phyloP scores from a whole-genome alignment of 441 rosid species.

The Euphorbia celastroides region DNA sequence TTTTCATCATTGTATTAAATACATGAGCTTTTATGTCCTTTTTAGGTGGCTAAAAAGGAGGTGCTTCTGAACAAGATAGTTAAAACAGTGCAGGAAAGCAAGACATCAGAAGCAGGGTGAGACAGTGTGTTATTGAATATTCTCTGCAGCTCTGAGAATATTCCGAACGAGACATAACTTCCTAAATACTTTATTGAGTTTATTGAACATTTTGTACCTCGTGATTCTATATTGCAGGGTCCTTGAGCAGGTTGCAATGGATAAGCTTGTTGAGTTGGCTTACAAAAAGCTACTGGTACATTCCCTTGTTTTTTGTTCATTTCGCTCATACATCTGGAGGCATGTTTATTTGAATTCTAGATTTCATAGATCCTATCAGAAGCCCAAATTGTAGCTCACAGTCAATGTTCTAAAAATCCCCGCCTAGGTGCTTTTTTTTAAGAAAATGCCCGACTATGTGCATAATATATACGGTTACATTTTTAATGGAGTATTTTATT shows the following conservation, averaged over 20 bases:
- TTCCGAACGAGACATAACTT: background rate
- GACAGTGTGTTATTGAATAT: conserved; percentile 6
- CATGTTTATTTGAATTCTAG: background rate
- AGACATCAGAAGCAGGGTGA: conserved; percentile 34
- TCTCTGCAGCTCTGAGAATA: conserved; percentile 5
- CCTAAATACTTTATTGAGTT: background rate
- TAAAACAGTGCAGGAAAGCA: conserved; percentile 31
- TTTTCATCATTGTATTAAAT: background rate
- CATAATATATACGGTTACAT: too few species aligned
- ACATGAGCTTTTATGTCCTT: conserved; percentile 2
- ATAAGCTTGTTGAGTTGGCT: conserved; percentile 51
- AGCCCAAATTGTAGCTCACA: background rate
- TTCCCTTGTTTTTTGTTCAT: background rate
- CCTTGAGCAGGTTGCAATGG: conserved; percentile 52
- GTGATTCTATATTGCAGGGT: conserved; percentile 30
- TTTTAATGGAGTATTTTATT: too few species aligned
- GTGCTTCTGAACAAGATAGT: conserved; percentile 28
- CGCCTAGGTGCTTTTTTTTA: too few species aligned
- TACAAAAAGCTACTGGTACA: conserved; percentile 49
- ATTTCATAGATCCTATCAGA: background rate
- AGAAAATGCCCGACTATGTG: too few species aligned
- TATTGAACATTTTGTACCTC: conserved; percentile 5
- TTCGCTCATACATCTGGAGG: background rate
- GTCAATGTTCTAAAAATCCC: too few species aligned
- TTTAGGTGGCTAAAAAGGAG: conserved; percentile 39